phyloP scores from a whole-genome alignment of 495 filamentous ascomycete genomes.

The Aspergillus haitiensis region DNA sequence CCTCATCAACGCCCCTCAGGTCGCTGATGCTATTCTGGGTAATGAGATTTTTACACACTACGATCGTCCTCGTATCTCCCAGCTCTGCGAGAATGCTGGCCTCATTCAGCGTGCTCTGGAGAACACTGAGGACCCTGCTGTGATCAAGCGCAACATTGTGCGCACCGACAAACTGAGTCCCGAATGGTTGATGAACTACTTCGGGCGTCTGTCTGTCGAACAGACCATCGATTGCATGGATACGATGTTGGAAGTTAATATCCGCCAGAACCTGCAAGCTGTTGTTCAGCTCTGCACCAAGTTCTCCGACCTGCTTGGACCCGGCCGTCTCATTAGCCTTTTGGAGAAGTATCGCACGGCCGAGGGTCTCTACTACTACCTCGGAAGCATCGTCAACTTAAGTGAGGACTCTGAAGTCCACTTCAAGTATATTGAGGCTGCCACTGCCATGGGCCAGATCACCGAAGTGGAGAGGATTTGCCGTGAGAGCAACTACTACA shows the following conservation, averaged over 20 bases:
- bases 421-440: constrained; percentile 99
- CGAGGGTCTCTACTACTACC: constrained; percentile 96
- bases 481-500: constrained; percentile 91
- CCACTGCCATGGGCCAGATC: constrained; percentile 86
- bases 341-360: constrained; percentile 96
- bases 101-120: constrained; percentile 87
- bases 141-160: constrained; percentile 88
- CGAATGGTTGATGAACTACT: constrained; percentile 90
- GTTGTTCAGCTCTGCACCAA: constrained; percentile 96
- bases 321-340: constrained; percentile 82
- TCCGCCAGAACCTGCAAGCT: constrained; percentile 92
- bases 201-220: constrained; percentile 90
- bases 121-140: constrained; percentile 84
- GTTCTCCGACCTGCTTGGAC: constrained; percentile 95
- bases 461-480: constrained; percentile 97
- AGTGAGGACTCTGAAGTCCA: constrained; percentile 93
- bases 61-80: constrained; percentile 81
- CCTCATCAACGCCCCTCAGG: constrained; percentile 89
- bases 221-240: constrained; percentile 92
- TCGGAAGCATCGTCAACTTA: constrained; percentile 95
- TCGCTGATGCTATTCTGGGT: constrained; percentile 93
- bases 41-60: constrained; percentile 98
- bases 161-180: constrained; percentile 77
- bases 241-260: constrained; percentile 93
- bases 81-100: constrained; percentile 87